Conservation (phyloP, 1,139 yeast genomes). For the Arxiozyma slooffiae region DNA sequence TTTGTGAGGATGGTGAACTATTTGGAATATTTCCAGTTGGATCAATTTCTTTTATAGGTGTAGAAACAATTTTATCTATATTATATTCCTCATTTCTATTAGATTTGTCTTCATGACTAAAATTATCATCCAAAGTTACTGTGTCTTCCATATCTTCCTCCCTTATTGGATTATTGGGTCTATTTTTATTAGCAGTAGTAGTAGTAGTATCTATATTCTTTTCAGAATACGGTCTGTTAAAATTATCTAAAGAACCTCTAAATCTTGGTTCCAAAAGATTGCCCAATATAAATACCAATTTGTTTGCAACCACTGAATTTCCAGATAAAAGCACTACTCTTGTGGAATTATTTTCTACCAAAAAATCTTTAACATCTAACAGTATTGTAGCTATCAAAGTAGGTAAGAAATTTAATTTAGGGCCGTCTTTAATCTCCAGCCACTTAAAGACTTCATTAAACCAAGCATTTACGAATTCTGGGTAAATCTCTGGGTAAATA, state of each 20-base stretch:
- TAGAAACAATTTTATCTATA: background rate
- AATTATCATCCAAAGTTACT: background rate
- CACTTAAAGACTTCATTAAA: constrained; percentile 49
- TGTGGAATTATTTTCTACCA: constrained; percentile 31
- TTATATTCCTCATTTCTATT: background rate
- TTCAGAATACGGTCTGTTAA: background rate
- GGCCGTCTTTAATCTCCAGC: constrained; percentile 54
- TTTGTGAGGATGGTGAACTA: constrained; percentile 8
- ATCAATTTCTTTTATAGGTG: background rate
- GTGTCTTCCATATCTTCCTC: background rate
- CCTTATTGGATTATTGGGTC: background rate
- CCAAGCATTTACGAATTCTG: constrained; percentile 38
- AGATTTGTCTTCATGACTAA: background rate
- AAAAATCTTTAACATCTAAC: constrained; percentile 34
- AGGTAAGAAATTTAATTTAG: constrained; percentile 35
- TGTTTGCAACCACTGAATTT: constrained; percentile 53
- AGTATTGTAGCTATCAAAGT: constrained; percentile 38
- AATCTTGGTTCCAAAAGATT: constrained; percentile 34
- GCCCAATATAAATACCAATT: constrained; percentile 44
- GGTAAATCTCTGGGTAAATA: constrained; percentile 26
- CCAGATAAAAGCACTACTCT: constrained; percentile 51
- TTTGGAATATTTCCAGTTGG: background rate
- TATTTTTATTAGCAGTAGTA: background rate
- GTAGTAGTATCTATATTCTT: background rate
- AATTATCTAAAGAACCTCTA: constrained; percentile 9